Base-by-base conservation (phyloP, 164 flowering plant species). In the Cinnamomum chago region DNA sequence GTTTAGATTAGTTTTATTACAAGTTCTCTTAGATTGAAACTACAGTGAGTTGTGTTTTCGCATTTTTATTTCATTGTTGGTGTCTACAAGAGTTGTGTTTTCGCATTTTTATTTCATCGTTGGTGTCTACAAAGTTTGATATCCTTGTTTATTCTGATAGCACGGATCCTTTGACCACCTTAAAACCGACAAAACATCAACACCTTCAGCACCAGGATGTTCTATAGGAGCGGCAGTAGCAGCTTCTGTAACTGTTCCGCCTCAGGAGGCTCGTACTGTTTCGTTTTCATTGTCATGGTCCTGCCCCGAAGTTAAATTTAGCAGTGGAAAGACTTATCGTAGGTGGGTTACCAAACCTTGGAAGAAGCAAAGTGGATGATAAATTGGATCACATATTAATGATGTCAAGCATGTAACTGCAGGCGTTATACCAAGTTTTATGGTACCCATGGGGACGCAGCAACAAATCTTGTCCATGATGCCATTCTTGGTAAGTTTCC, bases 381-480 rank as follows among this genome's bases (percentile, higher is more conserved):
- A 60, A 62, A 18, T 1, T 4, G 51, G 15, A 20, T 72, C 20
- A 40, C 12, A 13, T 50, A 65, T 20, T 51, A 60, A 50, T 75
- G 67, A 73, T 81, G 62, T 79, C 13, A 62, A 68, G 22, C 24
- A 13, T 71, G 70, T 58, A 28, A 30, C 33, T 3, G 50, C 90
- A 95, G 99, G 93, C 92, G 98, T 18, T 95, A 95, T 79, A 90
- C 98, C 50, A 90, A 88, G 83, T 95, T 95, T 77, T 95, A 93
- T 79, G 95, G 98, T 60, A 81, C 84, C 73, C 73, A 77, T 60
- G 87, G 88, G 9, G 84, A 84, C 84, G 89, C 97, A 75, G 98
- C 98, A 50, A 90, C 89, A 69, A 72, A 84, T 69, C 86, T 93
- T 78, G 99, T 93, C 58, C 89, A 70, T 84, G 98, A 93, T 88